Base-by-base conservation (phyloP, 2,329 filamentous ascomycete genomes). In the Pseudonectria buxi region DNA sequence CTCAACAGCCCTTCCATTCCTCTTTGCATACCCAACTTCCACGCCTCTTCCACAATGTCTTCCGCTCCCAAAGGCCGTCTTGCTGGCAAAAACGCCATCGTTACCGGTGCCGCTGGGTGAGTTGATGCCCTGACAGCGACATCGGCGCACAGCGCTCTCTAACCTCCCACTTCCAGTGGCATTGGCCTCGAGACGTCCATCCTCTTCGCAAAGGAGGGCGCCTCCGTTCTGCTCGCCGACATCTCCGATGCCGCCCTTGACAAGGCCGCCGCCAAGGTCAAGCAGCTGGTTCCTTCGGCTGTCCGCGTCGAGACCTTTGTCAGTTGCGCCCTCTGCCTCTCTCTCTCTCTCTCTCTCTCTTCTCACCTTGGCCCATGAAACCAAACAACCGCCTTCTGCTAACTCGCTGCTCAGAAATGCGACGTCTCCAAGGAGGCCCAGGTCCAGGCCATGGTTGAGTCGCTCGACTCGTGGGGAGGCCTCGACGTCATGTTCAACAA, bases 401-500 rank as follows among this genome's bases (percentile, higher is more conserved):
- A 22, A 22, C 18, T 22, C 9, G 18, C 18, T 5, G 18, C 18
- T 22, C 32, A 58, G 56, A 59, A 57, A 55, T 63, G 78, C 63
- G 88, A 95, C 56, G 89, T 95, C 36, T 88, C 86, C 59, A 89
- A 88, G 55, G 89, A 95, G 61, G 63, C 74, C 41, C 76, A 92
- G 37, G 79, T 95, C 24, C 67, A 87, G 54, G 77, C 79, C 37
- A 78, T 84, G 58, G 71, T 95, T 34, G 82, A 85, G 49, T 65
- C 74, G 9, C 67, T 90, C 39, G 89, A 95, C 62, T 58, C 76
- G 38, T 94, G 86, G 84, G 89, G 89, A 55, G 89, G 89, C 29
- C 65, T 92, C 3, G 89, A 95, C 59, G 71, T 95, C 56, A 86
- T 95, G 53, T 95, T 95, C 79, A 95, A 95, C 78, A 95, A 95